Evolutionary conservation across 495 filamentous ascomycete species (phyloP).

Genomic region (Terfezia boudieri): DNA sequence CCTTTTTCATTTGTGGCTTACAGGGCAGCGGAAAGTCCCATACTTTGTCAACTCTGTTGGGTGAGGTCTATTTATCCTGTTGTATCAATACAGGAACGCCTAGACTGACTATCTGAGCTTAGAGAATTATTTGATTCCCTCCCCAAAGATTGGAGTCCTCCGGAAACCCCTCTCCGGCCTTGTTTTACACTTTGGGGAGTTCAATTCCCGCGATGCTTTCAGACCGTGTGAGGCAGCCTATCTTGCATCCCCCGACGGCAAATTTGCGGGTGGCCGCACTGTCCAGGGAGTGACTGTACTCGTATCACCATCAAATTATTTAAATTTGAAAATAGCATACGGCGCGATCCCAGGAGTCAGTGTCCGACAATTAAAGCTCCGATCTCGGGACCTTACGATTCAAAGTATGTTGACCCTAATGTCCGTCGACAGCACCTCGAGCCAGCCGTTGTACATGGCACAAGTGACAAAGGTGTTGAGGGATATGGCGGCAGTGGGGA

Average conservation of each 20-base stretch:
- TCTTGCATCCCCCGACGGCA: conserved; percentile 6
- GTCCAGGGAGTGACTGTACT: conserved; percentile 9
- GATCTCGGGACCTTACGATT: conserved; percentile 5
- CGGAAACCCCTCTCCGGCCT: conserved; percentile 8
- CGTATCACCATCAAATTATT: conserved; percentile 17
- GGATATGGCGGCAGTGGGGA: conserved; percentile 8
- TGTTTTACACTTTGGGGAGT: conserved; percentile 11
- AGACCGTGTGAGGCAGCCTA: conserved; percentile 12
- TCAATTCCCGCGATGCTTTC: conserved; percentile 10
- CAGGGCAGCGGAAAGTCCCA: conserved; percentile 62
- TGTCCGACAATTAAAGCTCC: conserved; percentile 7
- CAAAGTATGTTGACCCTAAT: conserved; percentile 10
- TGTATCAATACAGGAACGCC: neutral
- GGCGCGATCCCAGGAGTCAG: conserved; percentile 7
- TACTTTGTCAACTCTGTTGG: conserved; percentile 32
- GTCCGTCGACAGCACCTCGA: conserved; percentile 5
- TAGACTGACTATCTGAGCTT: neutral
- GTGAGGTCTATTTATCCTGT: conserved; percentile 15
- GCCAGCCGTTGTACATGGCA: conserved; percentile 10
- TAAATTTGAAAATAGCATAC: conserved; percentile 5
- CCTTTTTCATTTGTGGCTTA: conserved; percentile 45
- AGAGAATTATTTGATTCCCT: conserved; percentile 11
- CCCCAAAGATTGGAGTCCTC: conserved; percentile 5
- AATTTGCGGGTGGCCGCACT: neutral
- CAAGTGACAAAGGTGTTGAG: conserved; percentile 9